Percentiles rank a stretch among this genome's conserved stretches.
Conservation (phyloP, 805 yeast genomes). For the Candida namnaoensis region DNA sequence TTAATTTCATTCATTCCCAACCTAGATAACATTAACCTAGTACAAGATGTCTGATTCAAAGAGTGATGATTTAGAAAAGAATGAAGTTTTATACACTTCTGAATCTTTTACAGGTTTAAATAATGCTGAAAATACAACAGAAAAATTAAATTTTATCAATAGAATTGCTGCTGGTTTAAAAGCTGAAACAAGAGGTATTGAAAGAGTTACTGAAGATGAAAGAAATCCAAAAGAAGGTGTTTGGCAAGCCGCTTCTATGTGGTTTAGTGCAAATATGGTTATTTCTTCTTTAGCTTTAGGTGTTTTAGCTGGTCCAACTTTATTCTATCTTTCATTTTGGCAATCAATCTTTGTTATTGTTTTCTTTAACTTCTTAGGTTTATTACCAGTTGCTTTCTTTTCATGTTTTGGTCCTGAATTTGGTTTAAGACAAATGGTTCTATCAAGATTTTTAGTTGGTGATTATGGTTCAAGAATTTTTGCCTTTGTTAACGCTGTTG, state of each 20-base stretch:
- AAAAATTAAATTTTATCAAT: too few species aligned
- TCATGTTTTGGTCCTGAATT: slow-evolving; percentile 77
- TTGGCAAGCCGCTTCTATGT: slow-evolving; percentile 73
- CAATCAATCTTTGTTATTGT: slow-evolving; percentile 58
- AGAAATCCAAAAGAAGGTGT: slow-evolving; percentile 53
- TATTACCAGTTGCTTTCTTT: slow-evolving; percentile 72
- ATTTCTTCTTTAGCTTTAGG: slow-evolving; percentile 80
- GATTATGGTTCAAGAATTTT: slow-evolving; percentile 67
- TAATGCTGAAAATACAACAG: too few species aligned
- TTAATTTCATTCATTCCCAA: too few species aligned
- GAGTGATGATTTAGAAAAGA: too few species aligned
- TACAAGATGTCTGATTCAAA: too few species aligned
- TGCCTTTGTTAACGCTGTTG: slow-evolving; percentile 67
- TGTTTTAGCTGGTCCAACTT: slow-evolving; percentile 47
- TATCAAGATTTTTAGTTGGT: slow-evolving; percentile 75
- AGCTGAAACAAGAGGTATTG: slow-evolving; percentile 66
- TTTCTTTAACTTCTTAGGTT: slow-evolving; percentile 69
- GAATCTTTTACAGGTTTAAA: too few species aligned
- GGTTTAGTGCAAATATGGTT: slow-evolving; percentile 87
- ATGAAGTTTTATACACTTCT: too few species aligned
- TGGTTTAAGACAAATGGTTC: slow-evolving; percentile 83
- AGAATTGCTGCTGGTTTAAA: neutral
- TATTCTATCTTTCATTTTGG: slow-evolving; percentile 66
- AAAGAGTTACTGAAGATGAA: slow-evolving; percentile 71
- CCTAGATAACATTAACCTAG: too few species aligned